phyloP scores from a whole-genome alignment of 2,329 filamentous ascomycete species.

The Acephala macrosclerotiorum region DNA sequence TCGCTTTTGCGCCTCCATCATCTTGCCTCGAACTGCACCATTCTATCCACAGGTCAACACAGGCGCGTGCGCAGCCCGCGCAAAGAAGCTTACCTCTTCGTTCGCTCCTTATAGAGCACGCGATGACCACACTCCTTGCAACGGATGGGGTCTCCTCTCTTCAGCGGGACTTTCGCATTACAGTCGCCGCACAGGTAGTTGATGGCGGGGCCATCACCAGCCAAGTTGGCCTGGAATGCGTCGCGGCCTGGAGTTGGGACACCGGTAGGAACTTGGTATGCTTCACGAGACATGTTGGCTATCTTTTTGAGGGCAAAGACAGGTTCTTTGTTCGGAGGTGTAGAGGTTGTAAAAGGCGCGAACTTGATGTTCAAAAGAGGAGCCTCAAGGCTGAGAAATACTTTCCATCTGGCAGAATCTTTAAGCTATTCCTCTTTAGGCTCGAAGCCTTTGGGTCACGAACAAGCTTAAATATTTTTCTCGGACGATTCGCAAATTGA shows the following conservation, averaged over 20 bases:
- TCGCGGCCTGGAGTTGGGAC: constrained; percentile 48
- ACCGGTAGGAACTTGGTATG: constrained; percentile 75
- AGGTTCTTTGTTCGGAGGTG: neutral
- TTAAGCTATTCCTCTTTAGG: neutral
- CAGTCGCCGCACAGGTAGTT: constrained; percentile 85
- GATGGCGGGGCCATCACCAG: constrained; percentile 61
- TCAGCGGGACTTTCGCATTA: constrained; percentile 77
- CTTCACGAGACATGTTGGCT: constrained; percentile 71
- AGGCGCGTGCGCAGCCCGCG: neutral
- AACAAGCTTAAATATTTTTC: too few relatives aligned
- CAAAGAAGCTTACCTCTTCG: constrained; percentile 76
- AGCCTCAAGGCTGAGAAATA: neutral
- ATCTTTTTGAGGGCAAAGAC: neutral
- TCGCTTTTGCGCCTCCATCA: constrained; percentile 50
- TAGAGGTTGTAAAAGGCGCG: neutral
- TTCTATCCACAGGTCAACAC: constrained; percentile 61
- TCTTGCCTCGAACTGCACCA: constrained; percentile 98
- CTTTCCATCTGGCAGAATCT: constrained; percentile 4
- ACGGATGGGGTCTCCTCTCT: constrained; percentile 80
- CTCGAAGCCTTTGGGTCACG: too few relatives aligned
- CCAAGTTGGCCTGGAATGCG: constrained; percentile 40
- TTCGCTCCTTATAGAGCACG: constrained; percentile 96
- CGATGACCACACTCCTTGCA: constrained; percentile 95
- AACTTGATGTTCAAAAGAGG: neutral
- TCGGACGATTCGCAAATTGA: too few relatives aligned